Evolutionary conservation across 2,329 filamentous ascomycete species (phyloP).

Genomic region (Celoporthe dispersa): DNA sequence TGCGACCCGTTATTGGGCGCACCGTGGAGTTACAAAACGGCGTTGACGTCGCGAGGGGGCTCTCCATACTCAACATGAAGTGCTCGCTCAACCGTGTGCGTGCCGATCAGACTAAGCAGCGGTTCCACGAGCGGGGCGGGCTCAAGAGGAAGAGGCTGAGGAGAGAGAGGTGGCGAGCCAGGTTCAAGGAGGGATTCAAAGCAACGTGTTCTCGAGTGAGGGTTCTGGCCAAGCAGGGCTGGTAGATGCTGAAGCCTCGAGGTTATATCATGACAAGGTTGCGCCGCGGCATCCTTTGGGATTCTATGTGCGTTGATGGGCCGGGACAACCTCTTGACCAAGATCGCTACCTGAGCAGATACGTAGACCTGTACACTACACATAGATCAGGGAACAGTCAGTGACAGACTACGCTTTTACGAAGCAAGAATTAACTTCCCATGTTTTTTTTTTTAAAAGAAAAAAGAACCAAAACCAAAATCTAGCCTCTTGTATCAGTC

Average conservation of each 20-base stretch:
- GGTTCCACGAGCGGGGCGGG: constrained; percentile 75
- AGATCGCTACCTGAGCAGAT: not conserved
- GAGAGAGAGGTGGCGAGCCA: constrained; percentile 69
- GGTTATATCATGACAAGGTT: not conserved
- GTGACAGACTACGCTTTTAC: not conserved
- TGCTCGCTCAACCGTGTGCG: constrained; percentile 60
- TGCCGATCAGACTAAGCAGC: constrained; percentile 60
- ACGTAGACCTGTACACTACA: not conserved
- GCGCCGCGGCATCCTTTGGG: not conserved
- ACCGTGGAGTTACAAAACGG: constrained; percentile 45
- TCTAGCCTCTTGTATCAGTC: not conserved
- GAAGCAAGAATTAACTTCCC: not conserved
- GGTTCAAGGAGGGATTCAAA: constrained; percentile 72
- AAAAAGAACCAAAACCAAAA: too few species aligned
- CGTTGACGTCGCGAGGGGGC: constrained; percentile 50
- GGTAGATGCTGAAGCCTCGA: constrained; percentile 53
- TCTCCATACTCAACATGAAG: constrained; percentile 47
- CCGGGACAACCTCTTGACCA: not conserved
- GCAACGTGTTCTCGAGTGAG: constrained; percentile 66
- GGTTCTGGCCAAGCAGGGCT: constrained; percentile 76
- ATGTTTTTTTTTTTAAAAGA: too few species aligned
- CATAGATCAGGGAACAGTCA: not conserved
- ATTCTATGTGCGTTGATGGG: not conserved
- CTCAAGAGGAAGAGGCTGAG: constrained; percentile 77
- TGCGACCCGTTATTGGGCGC: constrained; percentile 49